Base-by-base conservation (phyloP, 345 rosid species). In the Acer yangbiense region DNA sequence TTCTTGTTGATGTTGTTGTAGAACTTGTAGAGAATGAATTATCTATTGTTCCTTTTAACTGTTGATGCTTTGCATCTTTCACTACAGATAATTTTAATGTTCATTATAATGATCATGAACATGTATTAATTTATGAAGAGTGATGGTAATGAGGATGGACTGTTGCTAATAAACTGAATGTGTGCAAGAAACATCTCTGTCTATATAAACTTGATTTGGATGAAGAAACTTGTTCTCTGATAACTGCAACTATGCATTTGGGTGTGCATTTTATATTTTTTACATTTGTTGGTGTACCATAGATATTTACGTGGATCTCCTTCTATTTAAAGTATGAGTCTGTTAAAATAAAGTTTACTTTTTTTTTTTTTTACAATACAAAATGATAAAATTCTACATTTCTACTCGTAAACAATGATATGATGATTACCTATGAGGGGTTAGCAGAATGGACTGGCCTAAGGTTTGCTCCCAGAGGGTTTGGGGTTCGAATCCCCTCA, bases 1-100 rank as follows among this genome's bases (percentile, higher is more conserved):
- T 57, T 66, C 41, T 16, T 66, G 50, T 54, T 29, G 11, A 21
- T 54, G 16, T 54, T 25, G 58, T 35, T 29, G 21, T 52, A 20
- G 20, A 75, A 6, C 14, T 63, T 14, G 13, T 48, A 21, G 43
- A 44, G 35, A 32, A 58, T 72, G 46, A 73, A 64, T 17, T 7
- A 6, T 60, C 11, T 71, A 54, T 9, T 41, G 39, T n/a, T 63
- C 46, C 9, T 21, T 44, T 73, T 44, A 25, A 62, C 9, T 65
- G 6, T 50, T 65, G n/a, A 50, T 75, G 52, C 63, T 50, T 75
- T 73, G 41, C 16, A 73, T 17, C 16, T 2, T 73, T 25, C 39
- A 54, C 6, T 17, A 16, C 10, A 44, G n/a, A 23, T 62, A 32
- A 16, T 17, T 73, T 62, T 9, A 48, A 16, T 44, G 4, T 61